phyloP scores from a whole-genome alignment of 331 rosid species.

The Acacia concinna region DNA sequence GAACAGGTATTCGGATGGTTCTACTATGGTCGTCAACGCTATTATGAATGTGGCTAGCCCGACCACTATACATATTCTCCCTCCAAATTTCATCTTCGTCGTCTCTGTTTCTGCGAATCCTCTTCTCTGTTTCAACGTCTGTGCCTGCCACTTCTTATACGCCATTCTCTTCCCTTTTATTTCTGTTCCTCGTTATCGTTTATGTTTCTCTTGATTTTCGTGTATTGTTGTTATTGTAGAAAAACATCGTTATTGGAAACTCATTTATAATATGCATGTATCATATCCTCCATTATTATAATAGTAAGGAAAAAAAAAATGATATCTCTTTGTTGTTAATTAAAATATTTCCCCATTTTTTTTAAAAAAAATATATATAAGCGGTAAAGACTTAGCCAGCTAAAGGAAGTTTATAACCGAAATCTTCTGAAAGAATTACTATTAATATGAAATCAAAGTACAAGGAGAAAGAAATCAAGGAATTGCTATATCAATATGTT shows the following conservation, averaged over 20 bases:
- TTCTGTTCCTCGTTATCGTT: background rate
- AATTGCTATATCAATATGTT: too few relatives aligned
- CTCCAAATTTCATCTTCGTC: constrained; percentile 27
- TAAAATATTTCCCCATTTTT: too few relatives aligned
- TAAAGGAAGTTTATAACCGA: too few relatives aligned
- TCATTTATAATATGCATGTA: background rate
- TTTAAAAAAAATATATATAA: too few relatives aligned
- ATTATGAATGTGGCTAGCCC: constrained; percentile 36
- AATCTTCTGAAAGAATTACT: too few relatives aligned
- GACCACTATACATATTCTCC: constrained; percentile 30
- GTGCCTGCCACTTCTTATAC: background rate
- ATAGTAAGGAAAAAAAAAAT: too few relatives aligned
- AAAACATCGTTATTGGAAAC: background rate
- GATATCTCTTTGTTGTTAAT: background rate
- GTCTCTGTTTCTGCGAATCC: background rate
- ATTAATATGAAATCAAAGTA: too few relatives aligned
- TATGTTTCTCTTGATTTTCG: background rate
- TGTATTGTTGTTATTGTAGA: background rate
- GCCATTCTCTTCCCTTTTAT: background rate
- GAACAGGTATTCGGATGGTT: constrained; percentile 34
- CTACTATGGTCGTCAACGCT: constrained; percentile 22
- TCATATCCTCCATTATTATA: background rate
- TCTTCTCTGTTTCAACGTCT: background rate
- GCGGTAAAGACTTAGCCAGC: too few relatives aligned
- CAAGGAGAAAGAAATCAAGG: too few relatives aligned